Evolutionary conservation across 1,284 basidiomycete genomes (phyloP).

Genomic region (Tranzscheliella williamsii): DNA sequence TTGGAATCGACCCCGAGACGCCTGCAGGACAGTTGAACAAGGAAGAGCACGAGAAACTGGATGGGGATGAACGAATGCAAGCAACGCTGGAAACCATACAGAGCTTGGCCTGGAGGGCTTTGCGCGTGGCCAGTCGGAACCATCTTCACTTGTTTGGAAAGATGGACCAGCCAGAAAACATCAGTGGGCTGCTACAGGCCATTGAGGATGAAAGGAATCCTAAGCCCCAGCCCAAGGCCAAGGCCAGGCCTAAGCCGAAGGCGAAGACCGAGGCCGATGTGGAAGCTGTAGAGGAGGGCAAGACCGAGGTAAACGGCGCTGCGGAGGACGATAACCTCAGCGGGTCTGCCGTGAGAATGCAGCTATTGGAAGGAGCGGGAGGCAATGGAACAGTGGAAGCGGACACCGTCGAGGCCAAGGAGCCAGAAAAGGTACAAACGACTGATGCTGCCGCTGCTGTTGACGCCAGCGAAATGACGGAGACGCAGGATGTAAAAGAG

Average conservation of each 20-base stretch:
- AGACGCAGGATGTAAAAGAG: background rate
- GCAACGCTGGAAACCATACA: slow-evolving; percentile 30
- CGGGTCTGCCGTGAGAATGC: background rate
- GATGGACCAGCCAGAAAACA: slow-evolving; percentile 37
- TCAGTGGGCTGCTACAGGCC: slow-evolving; percentile 28
- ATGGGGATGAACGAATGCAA: slow-evolving; percentile 21
- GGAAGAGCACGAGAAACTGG: slow-evolving; percentile 20
- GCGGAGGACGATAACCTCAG: background rate
- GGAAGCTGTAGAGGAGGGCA: background rate
- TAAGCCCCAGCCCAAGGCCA: slow-evolving; percentile 8
- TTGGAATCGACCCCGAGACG: slow-evolving; percentile 28
- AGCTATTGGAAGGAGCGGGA: no score
- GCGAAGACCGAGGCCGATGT: background rate
- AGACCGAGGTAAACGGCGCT: background rate
- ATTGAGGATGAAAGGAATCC: slow-evolving; percentile 37
- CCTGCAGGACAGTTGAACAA: slow-evolving; percentile 15
- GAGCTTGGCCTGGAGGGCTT: slow-evolving; percentile 50
- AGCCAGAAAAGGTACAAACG: background rate
- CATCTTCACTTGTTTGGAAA: slow-evolving; percentile 41
- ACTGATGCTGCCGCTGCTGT: background rate
- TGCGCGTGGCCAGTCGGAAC: slow-evolving; percentile 35
- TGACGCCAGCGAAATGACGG: background rate
- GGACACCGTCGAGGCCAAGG: background rate
- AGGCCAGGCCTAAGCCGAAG: slow-evolving; percentile 1
- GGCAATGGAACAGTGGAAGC: no score